phyloP scores from a whole-genome alignment of 352 stramenopile genomes.

The Phytophthora quininea region DNA sequence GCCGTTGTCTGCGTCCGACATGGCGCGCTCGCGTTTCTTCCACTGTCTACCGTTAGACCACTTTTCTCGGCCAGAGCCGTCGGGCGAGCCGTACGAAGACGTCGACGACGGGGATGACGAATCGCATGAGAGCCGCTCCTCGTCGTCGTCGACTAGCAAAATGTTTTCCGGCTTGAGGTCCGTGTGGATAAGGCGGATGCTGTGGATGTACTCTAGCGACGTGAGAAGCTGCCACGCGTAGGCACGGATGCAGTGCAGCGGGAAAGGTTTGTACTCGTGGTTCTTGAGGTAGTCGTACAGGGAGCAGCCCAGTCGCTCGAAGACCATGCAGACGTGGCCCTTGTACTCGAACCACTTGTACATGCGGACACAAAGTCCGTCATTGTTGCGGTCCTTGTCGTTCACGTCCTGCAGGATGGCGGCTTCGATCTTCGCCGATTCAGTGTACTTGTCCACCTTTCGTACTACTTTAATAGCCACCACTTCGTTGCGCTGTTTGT shows the following conservation, averaged over 20 bases:
- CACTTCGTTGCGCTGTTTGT: conserved; percentile 82
- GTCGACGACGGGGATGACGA: conserved; percentile 56
- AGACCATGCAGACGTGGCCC: conserved; percentile 97
- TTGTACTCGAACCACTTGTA: conserved; percentile 91
- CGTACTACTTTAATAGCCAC: conserved; percentile 91
- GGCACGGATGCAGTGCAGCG: conserved; percentile 81
- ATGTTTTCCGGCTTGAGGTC: conserved; percentile 99
- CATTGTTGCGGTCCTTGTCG: conserved; percentile 77
- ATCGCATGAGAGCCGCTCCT: conserved; percentile 43
- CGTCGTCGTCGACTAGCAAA: conserved; percentile 85
- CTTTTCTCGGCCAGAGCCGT: conserved; percentile 45
- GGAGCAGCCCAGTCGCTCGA: conserved; percentile 95
- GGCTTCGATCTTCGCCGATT: conserved; percentile 96
- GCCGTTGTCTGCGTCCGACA: conserved; percentile 55
- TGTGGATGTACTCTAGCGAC: conserved; percentile 96
- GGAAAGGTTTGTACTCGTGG: conserved; percentile 97
- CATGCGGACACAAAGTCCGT: conserved; percentile 86
- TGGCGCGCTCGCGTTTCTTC: conserved; percentile 49
- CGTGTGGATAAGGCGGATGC: conserved; percentile 95
- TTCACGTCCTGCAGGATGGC: conserved; percentile 96
- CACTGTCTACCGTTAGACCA: conserved; percentile 51
- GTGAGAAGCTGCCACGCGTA: conserved; percentile 95
- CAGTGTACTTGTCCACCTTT: conserved; percentile 94
- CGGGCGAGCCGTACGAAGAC: conserved; percentile 57
- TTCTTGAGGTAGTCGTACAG: conserved; percentile 98